These are phyloP conservation scores for Fusarium azukiicola DNA, from an alignment of 2,329 filamentous ascomycete genomes.

Conservation along the genomic window DNA sequence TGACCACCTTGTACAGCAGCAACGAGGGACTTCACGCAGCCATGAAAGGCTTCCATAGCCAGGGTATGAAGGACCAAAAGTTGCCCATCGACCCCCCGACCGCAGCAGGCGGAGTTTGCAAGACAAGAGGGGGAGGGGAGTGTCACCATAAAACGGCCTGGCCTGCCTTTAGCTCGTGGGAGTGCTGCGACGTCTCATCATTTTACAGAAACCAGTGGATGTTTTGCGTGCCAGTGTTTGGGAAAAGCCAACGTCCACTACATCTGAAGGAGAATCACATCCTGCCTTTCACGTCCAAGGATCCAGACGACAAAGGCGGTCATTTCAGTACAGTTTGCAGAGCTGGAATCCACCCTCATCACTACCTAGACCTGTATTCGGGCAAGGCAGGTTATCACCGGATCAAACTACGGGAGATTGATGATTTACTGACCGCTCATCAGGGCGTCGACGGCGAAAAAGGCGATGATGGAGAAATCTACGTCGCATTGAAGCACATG, in stretches of 20 bases:
- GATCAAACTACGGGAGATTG: not conserved
- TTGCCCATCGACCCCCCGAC: slow-evolving; percentile 26
- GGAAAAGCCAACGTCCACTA: not conserved
- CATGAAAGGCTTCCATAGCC: not conserved
- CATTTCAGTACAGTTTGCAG: slow-evolving; percentile 39
- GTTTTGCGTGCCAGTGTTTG: slow-evolving; percentile 26
- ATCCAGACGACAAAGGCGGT: slow-evolving; percentile 8
- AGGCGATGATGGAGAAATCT: not conserved
- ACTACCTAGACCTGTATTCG: not conserved
- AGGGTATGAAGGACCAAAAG: slow-evolving; percentile 1
- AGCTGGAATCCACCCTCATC: slow-evolving; percentile 25
- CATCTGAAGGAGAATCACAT: slow-evolving; percentile 4
- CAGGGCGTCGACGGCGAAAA: not conserved
- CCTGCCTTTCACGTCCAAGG: slow-evolving; percentile 22
- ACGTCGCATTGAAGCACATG: slow-evolving; percentile 40
- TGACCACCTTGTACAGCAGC: not conserved
- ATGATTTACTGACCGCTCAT: not conserved
- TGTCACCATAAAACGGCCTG: slow-evolving; percentile 22
- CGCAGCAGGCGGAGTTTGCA: not conserved
- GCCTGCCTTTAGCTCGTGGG: slow-evolving; percentile 27
- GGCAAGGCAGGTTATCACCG: not conserved
- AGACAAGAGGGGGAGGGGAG: not conserved
- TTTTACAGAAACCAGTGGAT: slow-evolving; percentile 29
- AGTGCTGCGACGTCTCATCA: not conserved
- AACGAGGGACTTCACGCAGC: not conserved